These are phyloP conservation scores for Antrodiella citrinella DNA, from an alignment of 768 basidiomycete species.

Conservation along the genomic window DNA sequence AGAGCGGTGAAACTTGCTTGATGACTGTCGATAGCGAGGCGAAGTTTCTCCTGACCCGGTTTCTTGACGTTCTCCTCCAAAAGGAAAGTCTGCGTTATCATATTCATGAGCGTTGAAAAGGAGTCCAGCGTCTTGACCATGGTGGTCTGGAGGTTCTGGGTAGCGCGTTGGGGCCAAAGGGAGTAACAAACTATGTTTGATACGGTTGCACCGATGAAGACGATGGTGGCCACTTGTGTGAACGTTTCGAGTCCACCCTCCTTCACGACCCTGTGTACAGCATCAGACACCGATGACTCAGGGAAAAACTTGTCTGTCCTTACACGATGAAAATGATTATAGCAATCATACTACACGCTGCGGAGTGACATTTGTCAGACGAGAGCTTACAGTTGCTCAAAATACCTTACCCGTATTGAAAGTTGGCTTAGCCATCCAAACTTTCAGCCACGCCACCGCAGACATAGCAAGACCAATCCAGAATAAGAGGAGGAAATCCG, in stretches of 20 bases:
- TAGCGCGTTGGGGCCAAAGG: slow-evolving; percentile 84
- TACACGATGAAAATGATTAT: slow-evolving; percentile 83
- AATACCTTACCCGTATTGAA: slow-evolving; percentile 70
- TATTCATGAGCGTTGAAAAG: slow-evolving; percentile 76
- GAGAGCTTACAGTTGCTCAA: too few relatives aligned
- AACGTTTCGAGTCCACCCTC: slow-evolving; percentile 80
- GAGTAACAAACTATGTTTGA: slow-evolving; percentile 80
- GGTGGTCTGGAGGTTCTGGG: slow-evolving; percentile 69
- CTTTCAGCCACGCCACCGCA: slow-evolving; percentile 81
- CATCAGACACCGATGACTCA: too few relatives aligned
- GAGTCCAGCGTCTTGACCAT: slow-evolving; percentile 84
- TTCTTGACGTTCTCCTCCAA: slow-evolving; percentile 60
- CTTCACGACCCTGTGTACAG: slow-evolving; percentile 59
- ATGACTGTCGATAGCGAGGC: slow-evolving; percentile 76
- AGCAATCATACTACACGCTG: slow-evolving; percentile 78
- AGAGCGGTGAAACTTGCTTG: slow-evolving; percentile 86
- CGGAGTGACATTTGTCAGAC: too few relatives aligned
- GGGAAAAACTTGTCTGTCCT: too few relatives aligned
- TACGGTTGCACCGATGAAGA: slow-evolving; percentile 64
- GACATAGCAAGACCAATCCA: slow-evolving; percentile 86
- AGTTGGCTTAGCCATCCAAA: slow-evolving; percentile 82
- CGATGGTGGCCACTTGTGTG: slow-evolving; percentile 67
- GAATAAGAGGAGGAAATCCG: slow-evolving; percentile 61
- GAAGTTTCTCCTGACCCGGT: slow-evolving; percentile 54
- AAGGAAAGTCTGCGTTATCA: slow-evolving; percentile 80